Base-by-base conservation (phyloP, 2,329 filamentous ascomycete species). In the Shiraia sp. region DNA sequence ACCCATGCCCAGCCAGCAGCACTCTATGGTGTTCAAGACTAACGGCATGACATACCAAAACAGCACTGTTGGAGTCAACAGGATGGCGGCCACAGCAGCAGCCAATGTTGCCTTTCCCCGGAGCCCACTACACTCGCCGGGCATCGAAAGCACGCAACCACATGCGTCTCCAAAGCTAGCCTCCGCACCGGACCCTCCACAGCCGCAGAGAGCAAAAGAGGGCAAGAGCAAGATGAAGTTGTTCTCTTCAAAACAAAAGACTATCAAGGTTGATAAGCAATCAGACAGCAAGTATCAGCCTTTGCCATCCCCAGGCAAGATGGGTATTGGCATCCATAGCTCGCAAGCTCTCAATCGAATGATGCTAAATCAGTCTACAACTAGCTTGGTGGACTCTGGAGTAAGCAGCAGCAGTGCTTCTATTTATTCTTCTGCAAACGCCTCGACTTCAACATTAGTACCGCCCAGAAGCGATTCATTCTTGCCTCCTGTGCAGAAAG, bases 221-320 rank as follows among this genome's bases (percentile, higher is more conserved):
- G 49, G 45, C 16, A 88, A 88, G 68, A 83, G 83, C 47, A 90
- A 90, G 70, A 86, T 88, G 65, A 92, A 92, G 73, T 76, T 92
- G 19, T 91, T 91, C 63, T 88, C 85, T 6, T 56, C 57, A 38
- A 80, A 88, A 36, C 87, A 87, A 0, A 86, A 86, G 60, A 90
- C 86, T 70, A 87, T 90, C 55, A 79, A 81, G 36, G 82, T 83
- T 42, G 79, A 78, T n/a, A 89, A 87, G 63, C 79, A 82, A 25
- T 53, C 76, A 6, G 71, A 72, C 35, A 71, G 65, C 52, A 85
- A 82, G 58, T 77, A 85, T 13, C 85, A 86, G 52, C 79, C 84
- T 2, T 66, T 88, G 16, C 86, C 87, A 1, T 90, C 87, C 49
- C 88, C 88, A 2, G 63, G 63, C 7, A 69, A 69, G 58, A 82